These are phyloP conservation scores for Arthrinium puccinioides DNA, from an alignment of 2,329 filamentous ascomycete genomes.

Conservation along the genomic window DNA sequence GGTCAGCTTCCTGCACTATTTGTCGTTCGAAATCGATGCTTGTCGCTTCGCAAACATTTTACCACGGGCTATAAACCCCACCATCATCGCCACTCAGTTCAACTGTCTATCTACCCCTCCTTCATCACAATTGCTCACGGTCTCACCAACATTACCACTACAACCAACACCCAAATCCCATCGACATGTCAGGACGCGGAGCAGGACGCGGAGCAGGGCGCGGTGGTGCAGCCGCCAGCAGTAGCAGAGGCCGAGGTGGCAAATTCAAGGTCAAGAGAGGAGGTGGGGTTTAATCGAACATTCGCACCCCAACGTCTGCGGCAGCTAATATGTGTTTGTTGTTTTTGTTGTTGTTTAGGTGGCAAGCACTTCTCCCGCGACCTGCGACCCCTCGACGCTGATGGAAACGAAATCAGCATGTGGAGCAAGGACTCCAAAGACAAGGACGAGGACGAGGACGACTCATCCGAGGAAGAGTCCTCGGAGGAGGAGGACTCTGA, in stretches of 20 bases:
- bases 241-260: constrained; percentile 72
- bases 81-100: constrained; percentile 6
- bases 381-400: constrained; percentile 77
- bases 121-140: background rate
- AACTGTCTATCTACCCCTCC: constrained; percentile 4
- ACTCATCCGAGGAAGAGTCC: constrained; percentile 45
- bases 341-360: constrained; percentile 41
- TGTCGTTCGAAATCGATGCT: no score
- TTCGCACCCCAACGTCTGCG: background rate
- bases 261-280: constrained; percentile 90
- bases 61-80: constrained; percentile 9
- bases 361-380: constrained; percentile 95
- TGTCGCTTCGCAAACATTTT: background rate
- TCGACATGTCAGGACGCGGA: constrained; percentile 34
- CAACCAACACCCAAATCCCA: background rate
- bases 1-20: no score
- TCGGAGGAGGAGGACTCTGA: constrained; percentile 41
- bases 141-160: constrained; percentile 1
- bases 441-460: constrained; percentile 41
- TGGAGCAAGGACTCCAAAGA: constrained; percentile 59
- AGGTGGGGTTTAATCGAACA: constrained; percentile 49
- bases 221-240: constrained; percentile 35
- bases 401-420: constrained; percentile 85
- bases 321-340: background rate
- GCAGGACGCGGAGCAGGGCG: no score